Base-by-base conservation (phyloP, 1,139 yeast genomes). In the Yamadazyma triangularis region DNA sequence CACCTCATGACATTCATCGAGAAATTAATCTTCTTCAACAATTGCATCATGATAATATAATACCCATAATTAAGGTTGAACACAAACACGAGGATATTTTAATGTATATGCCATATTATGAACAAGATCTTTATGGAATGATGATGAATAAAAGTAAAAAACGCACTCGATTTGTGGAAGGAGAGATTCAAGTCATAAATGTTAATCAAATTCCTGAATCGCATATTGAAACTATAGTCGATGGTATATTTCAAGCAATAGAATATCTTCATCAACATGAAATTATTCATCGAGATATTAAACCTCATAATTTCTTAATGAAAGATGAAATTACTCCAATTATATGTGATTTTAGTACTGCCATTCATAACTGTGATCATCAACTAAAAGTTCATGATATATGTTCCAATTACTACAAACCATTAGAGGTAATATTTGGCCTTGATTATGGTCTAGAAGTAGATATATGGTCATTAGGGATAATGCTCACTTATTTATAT, bases 281-380 rank as follows among this genome's bases (percentile, higher is more conserved):
- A 0, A 70, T 89, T n/a, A 87, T 89, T 11, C 97, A 89, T 51
- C 69, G 97, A 28, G 97, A 89, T 53, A 58, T 89, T 32, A 89
- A 89, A 53, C 94, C 95, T 0, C 77, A 77, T 13, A 89, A 89
- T 48, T 69, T 89, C 24, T 56, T 86, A 53, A 70, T 48, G 3
- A 45, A 48, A 4, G 48, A 54, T 2, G 48, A 45, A 8, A 37
- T 48, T 3, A 49, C 49, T 2, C 60, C 73, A 1, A 68, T 70
- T 1, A 51, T 83, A 8, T 78, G 84, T 9, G 97, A 91, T 52
- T 83, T 89, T 53, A 95, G 96, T 6, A 80, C 86, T 22, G 71
- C 89, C 16, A 86, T 62, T 33, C 53, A 58, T 24, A 34, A 32
- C 2, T 44, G 33, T 15, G 41, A 64, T 0, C 60, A 62, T 22